A percentile compares a stretch with the other conserved stretches of the same genome.
Evolutionary conservation across 805 yeast species (phyloP).

Genomic region (Clavispora fructus): DNA sequence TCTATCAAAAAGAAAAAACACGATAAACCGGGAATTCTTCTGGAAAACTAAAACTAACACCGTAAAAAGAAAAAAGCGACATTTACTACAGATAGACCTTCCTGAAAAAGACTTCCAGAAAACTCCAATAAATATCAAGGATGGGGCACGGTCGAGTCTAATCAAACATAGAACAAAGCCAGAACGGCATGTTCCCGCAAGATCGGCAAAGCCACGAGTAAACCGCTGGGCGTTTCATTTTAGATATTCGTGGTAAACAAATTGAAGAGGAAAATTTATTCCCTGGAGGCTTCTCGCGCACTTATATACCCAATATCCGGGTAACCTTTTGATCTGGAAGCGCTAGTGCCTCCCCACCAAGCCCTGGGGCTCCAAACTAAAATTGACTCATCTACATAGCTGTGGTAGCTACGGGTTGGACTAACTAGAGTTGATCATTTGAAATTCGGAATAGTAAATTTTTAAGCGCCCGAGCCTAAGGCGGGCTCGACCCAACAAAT

Average conservation of each 20-base stretch:
- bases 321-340: constrained; percentile 6
- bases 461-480: neutral
- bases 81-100: constrained; percentile 4
- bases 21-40: constrained; percentile 44
- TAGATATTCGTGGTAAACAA: constrained; percentile 26
- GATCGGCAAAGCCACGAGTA: constrained; percentile 17
- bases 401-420: too few relatives aligned
- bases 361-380: too few relatives aligned
- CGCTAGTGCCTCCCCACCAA: too few relatives aligned
- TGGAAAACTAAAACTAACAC: constrained; percentile 32
- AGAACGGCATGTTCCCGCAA: constrained; percentile 18
- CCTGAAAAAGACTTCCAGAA: neutral
- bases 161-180: constrained; percentile 11
- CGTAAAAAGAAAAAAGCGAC: constrained; percentile 24
- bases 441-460: neutral
- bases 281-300: neutral
- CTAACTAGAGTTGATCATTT: too few relatives aligned
- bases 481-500: neutral
- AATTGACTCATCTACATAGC: too few relatives aligned
- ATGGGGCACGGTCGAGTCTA: constrained; percentile 17
- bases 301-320: constrained; percentile 8
- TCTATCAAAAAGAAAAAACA: constrained; percentile 36
- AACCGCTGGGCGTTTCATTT: constrained; percentile 28
- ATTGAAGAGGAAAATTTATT: constrained; percentile 11
- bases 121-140: neutral